phyloP scores from a whole-genome alignment of 2,329 filamentous ascomycete species.

The Penicillium olsonii region DNA sequence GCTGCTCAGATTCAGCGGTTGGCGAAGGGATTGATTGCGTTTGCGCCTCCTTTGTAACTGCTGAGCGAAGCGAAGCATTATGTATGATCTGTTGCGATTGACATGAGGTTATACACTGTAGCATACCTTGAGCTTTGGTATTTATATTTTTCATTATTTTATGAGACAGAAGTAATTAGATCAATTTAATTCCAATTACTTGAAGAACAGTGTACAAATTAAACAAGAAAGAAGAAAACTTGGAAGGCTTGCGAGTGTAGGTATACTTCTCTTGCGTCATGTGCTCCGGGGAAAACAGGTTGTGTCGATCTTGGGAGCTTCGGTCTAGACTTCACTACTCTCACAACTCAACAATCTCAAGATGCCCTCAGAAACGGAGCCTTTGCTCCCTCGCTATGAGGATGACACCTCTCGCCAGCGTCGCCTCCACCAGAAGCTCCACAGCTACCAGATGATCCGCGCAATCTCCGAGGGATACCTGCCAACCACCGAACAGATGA shows the following conservation, averaged over 20 bases:
- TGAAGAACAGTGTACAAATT: too few relatives aligned
- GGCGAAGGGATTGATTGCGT: conserved; percentile 20
- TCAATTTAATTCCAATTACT: too few relatives aligned
- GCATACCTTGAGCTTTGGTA: too few relatives aligned
- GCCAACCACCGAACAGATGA: conserved; percentile 84
- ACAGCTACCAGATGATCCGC: conserved; percentile 87
- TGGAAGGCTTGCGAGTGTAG: not conserved
- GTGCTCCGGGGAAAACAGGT: conserved; percentile 12
- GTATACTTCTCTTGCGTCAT: too few relatives aligned
- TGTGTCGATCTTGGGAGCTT: not conserved
- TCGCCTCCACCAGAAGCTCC: conserved; percentile 82
- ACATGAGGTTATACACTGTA: too few relatives aligned
- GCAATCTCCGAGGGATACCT: conserved; percentile 83
- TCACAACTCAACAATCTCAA: not conserved
- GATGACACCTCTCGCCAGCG: conserved; percentile 79
- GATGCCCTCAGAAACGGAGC: conserved; percentile 65
- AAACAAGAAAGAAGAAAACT: too few relatives aligned
- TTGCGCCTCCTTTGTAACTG: conserved; percentile 18
- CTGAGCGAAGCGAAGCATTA: too few relatives aligned
- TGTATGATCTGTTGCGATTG: too few relatives aligned
- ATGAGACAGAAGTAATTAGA: too few relatives aligned
- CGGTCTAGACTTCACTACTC: not conserved
- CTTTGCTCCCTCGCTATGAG: conserved; percentile 72
- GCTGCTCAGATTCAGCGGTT: conserved; percentile 20
- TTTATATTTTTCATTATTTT: too few relatives aligned